These are phyloP conservation scores for Penicillium lagena DNA, from an alignment of 495 filamentous ascomycete species.

Conservation along the genomic window DNA sequence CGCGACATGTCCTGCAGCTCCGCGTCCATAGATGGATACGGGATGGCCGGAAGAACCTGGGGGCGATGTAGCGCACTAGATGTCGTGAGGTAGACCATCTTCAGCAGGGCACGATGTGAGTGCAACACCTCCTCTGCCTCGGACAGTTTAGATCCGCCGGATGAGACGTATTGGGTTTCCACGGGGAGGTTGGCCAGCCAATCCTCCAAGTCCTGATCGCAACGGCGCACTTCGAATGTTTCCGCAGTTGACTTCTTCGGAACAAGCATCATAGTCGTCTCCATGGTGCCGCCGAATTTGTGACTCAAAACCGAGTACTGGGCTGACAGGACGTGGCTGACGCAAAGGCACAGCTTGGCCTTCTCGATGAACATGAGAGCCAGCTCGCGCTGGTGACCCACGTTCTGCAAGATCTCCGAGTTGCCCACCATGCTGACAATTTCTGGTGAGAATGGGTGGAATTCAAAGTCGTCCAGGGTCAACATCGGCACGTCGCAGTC, in stretches of 20 bases:
- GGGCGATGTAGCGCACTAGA: slow-evolving; percentile 82
- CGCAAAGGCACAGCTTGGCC: slow-evolving; percentile 78
- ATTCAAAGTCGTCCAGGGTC: slow-evolving; percentile 75
- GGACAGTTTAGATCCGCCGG: slow-evolving; percentile 28
- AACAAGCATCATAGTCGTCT: slow-evolving; percentile 83
- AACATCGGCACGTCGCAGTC: slow-evolving; percentile 90
- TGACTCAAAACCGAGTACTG: slow-evolving; percentile 88
- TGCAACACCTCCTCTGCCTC: slow-evolving; percentile 55
- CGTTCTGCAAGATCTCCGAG: slow-evolving; percentile 59
- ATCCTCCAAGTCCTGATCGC: slow-evolving; percentile 64
- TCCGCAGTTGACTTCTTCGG: slow-evolving; percentile 78
- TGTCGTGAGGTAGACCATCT: slow-evolving; percentile 86
- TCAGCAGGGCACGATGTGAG: slow-evolving; percentile 69
- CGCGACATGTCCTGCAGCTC: slow-evolving; percentile 74
- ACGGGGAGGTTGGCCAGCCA: slow-evolving; percentile 67
- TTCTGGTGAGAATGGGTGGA: slow-evolving; percentile 56
- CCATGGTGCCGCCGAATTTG: slow-evolving; percentile 66
- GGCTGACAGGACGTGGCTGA: slow-evolving; percentile 74
- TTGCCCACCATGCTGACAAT: slow-evolving; percentile 58
- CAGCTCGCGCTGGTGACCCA: slow-evolving; percentile 61
- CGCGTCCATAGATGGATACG: slow-evolving; percentile 47
- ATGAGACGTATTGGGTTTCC: slow-evolving; percentile 56
- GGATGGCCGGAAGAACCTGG: slow-evolving; percentile 72
- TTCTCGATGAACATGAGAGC: slow-evolving; percentile 87
- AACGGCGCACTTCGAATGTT: slow-evolving; percentile 62